phyloP scores from a whole-genome alignment of 1,284 basidiomycete genomes.

The Sanghuangporus sanghuang region DNA sequence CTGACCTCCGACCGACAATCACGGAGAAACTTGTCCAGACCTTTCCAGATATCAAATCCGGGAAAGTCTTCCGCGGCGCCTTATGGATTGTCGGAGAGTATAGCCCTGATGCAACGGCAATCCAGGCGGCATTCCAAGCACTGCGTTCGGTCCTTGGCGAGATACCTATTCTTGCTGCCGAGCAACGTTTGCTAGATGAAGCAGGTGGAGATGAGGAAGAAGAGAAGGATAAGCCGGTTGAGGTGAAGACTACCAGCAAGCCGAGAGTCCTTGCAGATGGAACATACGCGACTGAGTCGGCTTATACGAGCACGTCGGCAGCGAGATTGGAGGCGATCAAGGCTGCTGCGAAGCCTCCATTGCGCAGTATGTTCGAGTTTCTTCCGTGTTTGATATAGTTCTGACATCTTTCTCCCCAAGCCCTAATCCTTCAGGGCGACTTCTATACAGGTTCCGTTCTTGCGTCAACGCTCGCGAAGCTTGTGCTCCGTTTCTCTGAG shows the following conservation, averaged over 20 bases:
- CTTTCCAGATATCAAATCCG: conserved; percentile 89
- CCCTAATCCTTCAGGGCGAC: conserved; percentile 90
- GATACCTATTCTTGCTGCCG: conserved; percentile 91
- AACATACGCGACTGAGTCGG: conserved; percentile 96
- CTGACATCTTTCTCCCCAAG: conserved; percentile 30
- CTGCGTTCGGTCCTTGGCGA: conserved; percentile 90
- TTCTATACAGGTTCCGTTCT: conserved; percentile 95
- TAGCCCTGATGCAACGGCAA: conserved; percentile 55
- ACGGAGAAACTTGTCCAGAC: conserved; percentile 84
- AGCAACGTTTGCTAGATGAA: conserved; percentile 79
- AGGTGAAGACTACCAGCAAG: conserved; percentile 32
- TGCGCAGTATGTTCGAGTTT: conserved; percentile 54
- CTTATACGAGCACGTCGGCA: conserved; percentile 68
- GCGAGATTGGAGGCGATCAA: conserved; percentile 79
- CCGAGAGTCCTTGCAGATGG: conserved; percentile 86
- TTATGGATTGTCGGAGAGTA: conserved; percentile 99
- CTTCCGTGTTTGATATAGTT: conserved; percentile 1
- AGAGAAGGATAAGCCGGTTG: conserved; percentile 38
- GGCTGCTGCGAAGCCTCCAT: conserved; percentile 84
- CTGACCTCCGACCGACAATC: conserved; percentile 78
- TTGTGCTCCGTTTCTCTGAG: conserved; percentile 80
- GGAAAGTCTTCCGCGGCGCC: conserved; percentile 95
- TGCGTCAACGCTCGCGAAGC: conserved; percentile 86
- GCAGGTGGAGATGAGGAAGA: conserved; percentile 51
- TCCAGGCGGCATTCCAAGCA: conserved; percentile 74